A percentile compares a stretch with the other conserved stretches of the same genome.
These are phyloP conservation scores for Phellinidium pouzarii DNA, from an alignment of 1,284 basidiomycete genomes.

Conservation along the genomic window DNA sequence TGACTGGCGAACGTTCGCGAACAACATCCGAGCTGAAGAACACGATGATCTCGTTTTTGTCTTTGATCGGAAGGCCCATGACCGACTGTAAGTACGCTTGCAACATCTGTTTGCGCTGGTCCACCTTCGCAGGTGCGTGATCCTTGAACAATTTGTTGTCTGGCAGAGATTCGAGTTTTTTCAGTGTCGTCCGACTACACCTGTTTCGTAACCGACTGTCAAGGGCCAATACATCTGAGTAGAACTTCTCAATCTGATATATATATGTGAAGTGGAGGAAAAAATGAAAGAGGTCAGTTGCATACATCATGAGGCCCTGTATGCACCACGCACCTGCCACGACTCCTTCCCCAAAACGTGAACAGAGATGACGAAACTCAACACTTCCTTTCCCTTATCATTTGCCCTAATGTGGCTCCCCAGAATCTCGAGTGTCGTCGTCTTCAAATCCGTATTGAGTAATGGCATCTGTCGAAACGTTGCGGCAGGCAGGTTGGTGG, in stretches of 20 bases:
- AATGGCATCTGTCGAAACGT: conserved; percentile 66
- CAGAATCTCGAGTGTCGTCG: conserved; percentile 55
- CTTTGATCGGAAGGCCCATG: conserved; percentile 76
- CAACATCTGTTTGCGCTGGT: conserved; percentile 86
- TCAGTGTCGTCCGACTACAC: conserved; percentile 61
- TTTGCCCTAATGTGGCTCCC: conserved; percentile 78
- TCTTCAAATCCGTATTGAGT: conserved; percentile 58
- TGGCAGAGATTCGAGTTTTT: conserved; percentile 77
- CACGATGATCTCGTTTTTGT: conserved; percentile 84
- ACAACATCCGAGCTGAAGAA: conserved; percentile 91
- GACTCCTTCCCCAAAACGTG: conserved; percentile 58
- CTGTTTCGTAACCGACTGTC: conserved; percentile 55
- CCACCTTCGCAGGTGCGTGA: conserved; percentile 93
- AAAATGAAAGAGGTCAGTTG: neutral
- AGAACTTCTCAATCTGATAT: conserved; percentile 67
- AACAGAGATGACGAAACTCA: conserved; percentile 73
- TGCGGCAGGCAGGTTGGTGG: conserved; percentile 17
- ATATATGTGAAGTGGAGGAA: neutral
- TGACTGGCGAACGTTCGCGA: conserved; percentile 65
- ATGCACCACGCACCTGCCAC: conserved; percentile 60
- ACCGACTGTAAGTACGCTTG: conserved; percentile 88
- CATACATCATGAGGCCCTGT: neutral
- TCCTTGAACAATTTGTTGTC: conserved; percentile 95
- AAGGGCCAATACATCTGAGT: conserved; percentile 82
- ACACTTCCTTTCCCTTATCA: conserved; percentile 80